A percentile compares a stretch with the other conserved stretches of the same genome.
Evolutionary conservation across 306 rosid species (phyloP).

Genomic region (Biancaea sappan): DNA sequence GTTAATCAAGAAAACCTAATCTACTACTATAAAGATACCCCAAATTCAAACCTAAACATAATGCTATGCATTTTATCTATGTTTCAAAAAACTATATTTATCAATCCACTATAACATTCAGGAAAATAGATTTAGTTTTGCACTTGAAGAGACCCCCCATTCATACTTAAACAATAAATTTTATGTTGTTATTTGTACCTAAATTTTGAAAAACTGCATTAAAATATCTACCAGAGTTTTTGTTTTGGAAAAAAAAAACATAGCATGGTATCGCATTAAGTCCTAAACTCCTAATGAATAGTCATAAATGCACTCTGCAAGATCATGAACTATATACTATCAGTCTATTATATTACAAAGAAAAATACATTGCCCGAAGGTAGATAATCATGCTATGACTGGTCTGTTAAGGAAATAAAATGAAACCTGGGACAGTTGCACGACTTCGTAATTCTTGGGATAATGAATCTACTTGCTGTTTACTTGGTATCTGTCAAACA

Average conservation of each 20-base stretch:
- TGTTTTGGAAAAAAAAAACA: not conserved
- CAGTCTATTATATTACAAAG: slow-evolving; percentile 10
- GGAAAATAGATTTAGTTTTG: too few relatives aligned
- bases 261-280: not conserved
- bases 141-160: not conserved
- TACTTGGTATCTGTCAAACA: slow-evolving; percentile 72
- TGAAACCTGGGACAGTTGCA: slow-evolving; percentile 81
- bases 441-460: slow-evolving; percentile 75
- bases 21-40: not conserved
- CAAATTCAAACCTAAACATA: slow-evolving; percentile 3
- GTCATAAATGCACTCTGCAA: not conserved
- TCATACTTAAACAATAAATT: slow-evolving; percentile 4
- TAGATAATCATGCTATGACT: slow-evolving; percentile 27
- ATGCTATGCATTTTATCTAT: not conserved
- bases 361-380: slow-evolving; percentile 22
- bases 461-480: slow-evolving; percentile 83
- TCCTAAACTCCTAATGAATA: not conserved
- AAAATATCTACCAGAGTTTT: too few relatives aligned
- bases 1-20: not conserved
- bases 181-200: not conserved
- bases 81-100: too few relatives aligned
- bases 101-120: too few relatives aligned
- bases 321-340: not conserved
- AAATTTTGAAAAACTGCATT: not conserved
- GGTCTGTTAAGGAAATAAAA: slow-evolving; percentile 3